Percentiles rank a stretch among this genome's conserved stretches.
phyloP scores from a whole-genome alignment of 352 stramenopile genomes.

The Phytophthora chlamydospora region DNA sequence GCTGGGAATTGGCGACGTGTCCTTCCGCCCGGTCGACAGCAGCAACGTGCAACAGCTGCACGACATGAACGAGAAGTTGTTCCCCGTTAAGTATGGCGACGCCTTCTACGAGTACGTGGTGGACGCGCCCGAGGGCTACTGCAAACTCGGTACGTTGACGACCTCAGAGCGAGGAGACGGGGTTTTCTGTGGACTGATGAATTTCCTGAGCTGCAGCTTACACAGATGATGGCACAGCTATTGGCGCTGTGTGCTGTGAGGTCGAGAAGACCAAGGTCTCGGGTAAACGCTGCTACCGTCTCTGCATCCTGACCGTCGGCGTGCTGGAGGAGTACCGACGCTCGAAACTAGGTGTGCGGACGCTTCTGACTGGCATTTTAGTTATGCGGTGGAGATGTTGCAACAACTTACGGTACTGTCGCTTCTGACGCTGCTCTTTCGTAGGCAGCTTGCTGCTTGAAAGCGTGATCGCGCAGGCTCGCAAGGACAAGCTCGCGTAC shows the following conservation, averaged over 20 bases:
- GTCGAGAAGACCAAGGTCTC: slow-evolving; percentile 61
- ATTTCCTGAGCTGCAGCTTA: slow-evolving; percentile 46
- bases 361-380: slow-evolving; percentile 1
- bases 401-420: slow-evolving; percentile 1
- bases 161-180: not conserved
- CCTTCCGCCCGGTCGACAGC: slow-evolving; percentile 57
- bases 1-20: slow-evolving; percentile 23
- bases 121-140: slow-evolving; percentile 57
- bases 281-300: slow-evolving; percentile 15
- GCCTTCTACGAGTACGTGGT: slow-evolving; percentile 93
- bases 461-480: slow-evolving; percentile 45
- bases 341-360: slow-evolving; percentile 28
- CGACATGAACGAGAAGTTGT: slow-evolving; percentile 89
- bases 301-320: slow-evolving; percentile 93
- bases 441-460: slow-evolving; percentile 62
- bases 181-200: not conserved
- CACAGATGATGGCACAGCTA: slow-evolving; percentile 66
- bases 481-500: slow-evolving; percentile 47
- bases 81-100: slow-evolving; percentile 93
- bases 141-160: slow-evolving; percentile 51
- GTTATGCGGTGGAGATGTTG: not conserved
- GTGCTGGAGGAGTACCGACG: slow-evolving; percentile 91
- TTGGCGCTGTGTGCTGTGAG: slow-evolving; percentile 90
- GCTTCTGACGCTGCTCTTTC: not conserved
- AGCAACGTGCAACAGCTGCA: slow-evolving; percentile 81